Base-by-base conservation (phyloP, 1,284 basidiomycete genomes). In the Cystobasidium slooffiae region DNA sequence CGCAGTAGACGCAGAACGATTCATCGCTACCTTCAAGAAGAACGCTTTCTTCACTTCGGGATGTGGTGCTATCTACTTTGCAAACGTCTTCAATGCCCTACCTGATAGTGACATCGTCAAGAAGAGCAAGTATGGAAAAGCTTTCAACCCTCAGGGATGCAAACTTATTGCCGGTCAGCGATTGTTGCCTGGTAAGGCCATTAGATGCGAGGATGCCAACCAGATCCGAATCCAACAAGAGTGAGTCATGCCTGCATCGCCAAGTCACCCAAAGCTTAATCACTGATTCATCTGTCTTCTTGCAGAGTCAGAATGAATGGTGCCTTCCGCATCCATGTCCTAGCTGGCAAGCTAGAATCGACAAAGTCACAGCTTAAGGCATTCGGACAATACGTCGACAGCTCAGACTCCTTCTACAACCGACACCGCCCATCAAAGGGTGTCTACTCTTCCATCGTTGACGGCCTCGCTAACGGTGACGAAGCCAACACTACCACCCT, bases 11-110 rank as follows among this genome's bases (percentile, higher is more conserved):
- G 76, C 79, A 31, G 61, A 78, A 47, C 65, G 75, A 9, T 80
- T 80, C 75, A 80, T 80, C 64, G 79, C 79, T 49, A 76, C 77
- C 20, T 80, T 80, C 79, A 80, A 80, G 75, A 76, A 78, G 76
- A 79, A 80, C 75, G 78, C 79, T 22, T 77, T 77, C 75, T 80
- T 78, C 75, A 75, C 75, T 20, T 70, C 68, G 1, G 80, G 80
- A 12, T 80, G 80, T 69, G 80, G 80, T 24, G 80, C 80, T 16
- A 66, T 81, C 74, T 81, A 81, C 67, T 68, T 69, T 37, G 68
- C 73, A 43, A 80, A 79, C 72, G 72, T 76, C 37, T 76, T 81
- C 70, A 80, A 80, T 72, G 78, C 76, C 1, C 69, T 78, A 14
- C 75, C 77, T 39, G 77, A 79, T 46, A 76, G 75, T 44, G 76